Percentiles rank a stretch among this genome's conserved stretches.
phyloP scores from a whole-genome alignment of 2,329 filamentous ascomycete species.

The Sarocladiaceae sp. region DNA sequence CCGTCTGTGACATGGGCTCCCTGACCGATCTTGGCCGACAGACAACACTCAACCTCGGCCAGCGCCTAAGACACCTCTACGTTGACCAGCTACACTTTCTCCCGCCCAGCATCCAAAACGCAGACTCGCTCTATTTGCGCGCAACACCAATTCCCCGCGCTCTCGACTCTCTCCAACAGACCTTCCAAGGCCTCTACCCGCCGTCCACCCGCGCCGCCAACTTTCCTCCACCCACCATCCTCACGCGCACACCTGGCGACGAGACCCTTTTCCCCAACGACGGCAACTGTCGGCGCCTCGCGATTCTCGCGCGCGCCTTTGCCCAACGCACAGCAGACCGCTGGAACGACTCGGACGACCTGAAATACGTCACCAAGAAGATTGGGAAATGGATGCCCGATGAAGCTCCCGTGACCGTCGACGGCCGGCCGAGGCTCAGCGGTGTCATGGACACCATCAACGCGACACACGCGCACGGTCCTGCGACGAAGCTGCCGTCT shows the following conservation, averaged over 20 bases:
- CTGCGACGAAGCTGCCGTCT: slow-evolving; percentile 67
- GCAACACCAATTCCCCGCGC: slow-evolving; percentile 69
- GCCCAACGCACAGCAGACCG: slow-evolving; percentile 63
- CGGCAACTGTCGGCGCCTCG: slow-evolving; percentile 64
- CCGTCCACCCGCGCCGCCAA: slow-evolving; percentile 31
- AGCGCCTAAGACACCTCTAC: slow-evolving; percentile 64
- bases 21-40: slow-evolving; percentile 69
- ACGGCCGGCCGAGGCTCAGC: slow-evolving; percentile 74
- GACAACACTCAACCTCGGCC: slow-evolving; percentile 64
- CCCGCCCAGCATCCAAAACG: slow-evolving; percentile 48
- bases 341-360: slow-evolving; percentile 73
- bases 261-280: slow-evolving; percentile 81
- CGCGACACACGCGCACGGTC: slow-evolving; percentile 70
- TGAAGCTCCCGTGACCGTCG: slow-evolving; percentile 66
- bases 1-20: slow-evolving; percentile 72
- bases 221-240: slow-evolving; percentile 58
- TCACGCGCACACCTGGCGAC: slow-evolving; percentile 57
- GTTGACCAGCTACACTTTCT: slow-evolving; percentile 69
- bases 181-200: slow-evolving; percentile 71
- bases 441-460: slow-evolving; percentile 96
- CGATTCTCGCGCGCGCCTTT: slow-evolving; percentile 62
- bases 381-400: slow-evolving; percentile 83
- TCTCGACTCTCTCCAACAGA: slow-evolving; percentile 70
- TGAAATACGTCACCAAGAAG: slow-evolving; percentile 72
- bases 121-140: slow-evolving; percentile 63